Percentiles rank a stretch among this genome's conserved stretches.
Conservation (phyloP, 2,329 filamentous ascomycete species). For the Elsinoe ampelina region DNA sequence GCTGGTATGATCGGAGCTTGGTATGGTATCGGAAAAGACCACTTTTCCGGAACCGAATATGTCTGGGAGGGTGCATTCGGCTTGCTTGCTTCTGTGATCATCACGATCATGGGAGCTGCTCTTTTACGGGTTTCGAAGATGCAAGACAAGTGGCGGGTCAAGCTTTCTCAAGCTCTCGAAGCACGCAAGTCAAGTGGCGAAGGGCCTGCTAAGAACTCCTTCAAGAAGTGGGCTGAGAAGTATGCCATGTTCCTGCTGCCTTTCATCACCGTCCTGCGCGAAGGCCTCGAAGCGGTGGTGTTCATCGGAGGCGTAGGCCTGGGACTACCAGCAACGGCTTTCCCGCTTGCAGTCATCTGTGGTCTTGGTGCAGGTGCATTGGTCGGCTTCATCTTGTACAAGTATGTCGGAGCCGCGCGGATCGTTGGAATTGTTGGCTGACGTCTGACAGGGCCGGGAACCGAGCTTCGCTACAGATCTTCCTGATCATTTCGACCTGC, state of each 20-base stretch:
- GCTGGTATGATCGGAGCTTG: slow-evolving; percentile 62
- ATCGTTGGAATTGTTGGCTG: slow-evolving; percentile 11
- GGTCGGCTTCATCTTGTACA: slow-evolving; percentile 69
- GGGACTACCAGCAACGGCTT: slow-evolving; percentile 61
- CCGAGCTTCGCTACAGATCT: slow-evolving; percentile 58
- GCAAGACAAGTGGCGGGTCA: slow-evolving; percentile 78
- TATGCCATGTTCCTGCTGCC: slow-evolving; percentile 81
- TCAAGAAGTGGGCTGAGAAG: slow-evolving; percentile 61
- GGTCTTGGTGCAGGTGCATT: slow-evolving; percentile 58
- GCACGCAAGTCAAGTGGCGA: slow-evolving; percentile 33
- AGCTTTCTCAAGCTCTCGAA: slow-evolving; percentile 63
- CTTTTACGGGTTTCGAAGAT: slow-evolving; percentile 74
- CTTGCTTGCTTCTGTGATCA: slow-evolving; percentile 67
- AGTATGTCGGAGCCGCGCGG: slow-evolving; percentile 41
- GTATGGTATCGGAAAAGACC: slow-evolving; percentile 58
- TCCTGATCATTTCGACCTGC: slow-evolving; percentile 74
- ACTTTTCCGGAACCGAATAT: slow-evolving; percentile 60
- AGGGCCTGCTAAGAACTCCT: slow-evolving; percentile 30
- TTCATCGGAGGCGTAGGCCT: slow-evolving; percentile 81
- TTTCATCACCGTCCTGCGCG: slow-evolving; percentile 77
- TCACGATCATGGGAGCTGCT: slow-evolving; percentile 70
- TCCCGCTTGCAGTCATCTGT: slow-evolving; percentile 66
- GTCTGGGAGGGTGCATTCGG: slow-evolving; percentile 76
- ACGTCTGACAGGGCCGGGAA: slow-evolving; percentile 46
- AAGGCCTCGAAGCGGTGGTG: slow-evolving; percentile 77